Evolutionary conservation across 148 eudicot genomes (phyloP).

Genomic region (Chenopodium formosanum): DNA sequence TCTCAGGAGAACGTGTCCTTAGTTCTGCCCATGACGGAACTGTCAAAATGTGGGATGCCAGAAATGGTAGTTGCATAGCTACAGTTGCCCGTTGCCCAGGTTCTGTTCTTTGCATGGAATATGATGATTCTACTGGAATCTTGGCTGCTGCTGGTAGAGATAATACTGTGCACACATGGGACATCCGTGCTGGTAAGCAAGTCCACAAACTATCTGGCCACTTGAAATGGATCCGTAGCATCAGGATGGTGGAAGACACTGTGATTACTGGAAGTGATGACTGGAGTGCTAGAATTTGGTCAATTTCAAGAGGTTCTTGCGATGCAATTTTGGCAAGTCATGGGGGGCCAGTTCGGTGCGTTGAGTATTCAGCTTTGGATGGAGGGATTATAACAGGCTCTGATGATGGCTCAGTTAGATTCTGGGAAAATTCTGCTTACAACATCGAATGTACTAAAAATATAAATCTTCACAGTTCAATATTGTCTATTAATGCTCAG

Average conservation of each 20-base stretch:
- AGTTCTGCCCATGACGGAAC: slow-evolving; percentile 90
- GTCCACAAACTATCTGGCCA: slow-evolving; percentile 85
- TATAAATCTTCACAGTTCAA: slow-evolving; percentile 56
- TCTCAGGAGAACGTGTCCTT: slow-evolving; percentile 88
- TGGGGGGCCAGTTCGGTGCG: slow-evolving; percentile 63
- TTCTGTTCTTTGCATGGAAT: slow-evolving; percentile 83
- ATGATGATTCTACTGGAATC: slow-evolving; percentile 78
- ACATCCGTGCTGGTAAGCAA: slow-evolving; percentile 79
- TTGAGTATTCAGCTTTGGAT: slow-evolving; percentile 66
- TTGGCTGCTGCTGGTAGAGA: slow-evolving; percentile 86
- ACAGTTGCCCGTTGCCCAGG: slow-evolving; percentile 75
- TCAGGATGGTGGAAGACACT: slow-evolving; percentile 79
- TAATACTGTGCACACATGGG: slow-evolving; percentile 71
- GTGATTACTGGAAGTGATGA: slow-evolving; percentile 89
- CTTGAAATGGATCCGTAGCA: slow-evolving; percentile 75
- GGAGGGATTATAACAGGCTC: slow-evolving; percentile 84
- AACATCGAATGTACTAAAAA: slow-evolving; percentile 63
- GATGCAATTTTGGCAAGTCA: slow-evolving; percentile 84
- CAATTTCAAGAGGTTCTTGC: slow-evolving; percentile 76
- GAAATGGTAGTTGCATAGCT: slow-evolving; percentile 84
- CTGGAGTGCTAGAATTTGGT: slow-evolving; percentile 96
- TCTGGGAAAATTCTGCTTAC: slow-evolving; percentile 79
- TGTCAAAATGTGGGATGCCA: slow-evolving; percentile 96
- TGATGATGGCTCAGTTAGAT: slow-evolving; percentile 70
- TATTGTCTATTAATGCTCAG: slow-evolving; percentile 64